Percentiles rank a stretch among this genome's conserved stretches.
Conservation (phyloP, 2,329 filamentous ascomycete species). For the Blastomyces gilchristii region DNA sequence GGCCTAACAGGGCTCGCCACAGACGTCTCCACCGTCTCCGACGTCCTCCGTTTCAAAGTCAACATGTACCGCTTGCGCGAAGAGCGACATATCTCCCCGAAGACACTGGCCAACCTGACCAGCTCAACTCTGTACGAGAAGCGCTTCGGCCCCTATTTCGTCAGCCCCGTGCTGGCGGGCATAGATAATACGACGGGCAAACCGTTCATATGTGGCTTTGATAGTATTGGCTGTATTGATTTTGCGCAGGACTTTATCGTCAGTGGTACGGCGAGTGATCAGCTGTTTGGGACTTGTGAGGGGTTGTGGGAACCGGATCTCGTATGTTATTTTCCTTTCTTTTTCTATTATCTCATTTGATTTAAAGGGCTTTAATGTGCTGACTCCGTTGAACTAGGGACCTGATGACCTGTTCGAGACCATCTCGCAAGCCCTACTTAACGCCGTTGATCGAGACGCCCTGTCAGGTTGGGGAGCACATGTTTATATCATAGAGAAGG, state of each 20-base stretch:
- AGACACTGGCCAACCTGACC: slow-evolving; percentile 94
- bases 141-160: slow-evolving; percentile 93
- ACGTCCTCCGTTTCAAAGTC: slow-evolving; percentile 98
- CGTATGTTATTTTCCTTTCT: slow-evolving; percentile 44
- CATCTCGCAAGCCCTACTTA: slow-evolving; percentile 88
- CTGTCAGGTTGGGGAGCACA: slow-evolving; percentile 97
- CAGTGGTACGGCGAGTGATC: slow-evolving; percentile 87
- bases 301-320: slow-evolving; percentile 95
- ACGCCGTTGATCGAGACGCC: slow-evolving; percentile 92
- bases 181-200: slow-evolving; percentile 88
- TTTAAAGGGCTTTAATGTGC: too few species aligned
- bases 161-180: slow-evolving; percentile 86
- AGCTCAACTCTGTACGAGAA: slow-evolving; percentile 84
- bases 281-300: slow-evolving; percentile 98
- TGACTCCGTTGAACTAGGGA: slow-evolving; percentile 41
- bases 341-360: neutral
- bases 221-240: slow-evolving; percentile 98
- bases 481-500: slow-evolving; percentile 99
- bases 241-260: slow-evolving; percentile 99
- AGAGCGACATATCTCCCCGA: slow-evolving; percentile 88
- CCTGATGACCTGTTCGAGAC: slow-evolving; percentile 97
- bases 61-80: slow-evolving; percentile 99
- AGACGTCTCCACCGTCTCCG: slow-evolving; percentile 85
- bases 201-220: slow-evolving; percentile 98
- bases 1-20: slow-evolving; percentile 94